Conservation (phyloP, 2,329 filamentous ascomycete species). For the Epichloe elymi region DNA sequence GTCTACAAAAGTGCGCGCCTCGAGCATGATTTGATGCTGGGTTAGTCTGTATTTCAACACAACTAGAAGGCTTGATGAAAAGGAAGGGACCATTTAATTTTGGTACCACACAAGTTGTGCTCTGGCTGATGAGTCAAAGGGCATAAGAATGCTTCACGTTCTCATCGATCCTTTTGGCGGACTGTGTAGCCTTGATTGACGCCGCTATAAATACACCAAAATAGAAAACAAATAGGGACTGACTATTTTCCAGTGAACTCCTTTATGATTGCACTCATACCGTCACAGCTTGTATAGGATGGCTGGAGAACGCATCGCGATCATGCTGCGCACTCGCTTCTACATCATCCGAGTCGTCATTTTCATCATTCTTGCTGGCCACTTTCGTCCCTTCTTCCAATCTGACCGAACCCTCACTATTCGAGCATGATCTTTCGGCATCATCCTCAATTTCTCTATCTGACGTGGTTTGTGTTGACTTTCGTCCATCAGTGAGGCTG, state of each 20-base stretch:
- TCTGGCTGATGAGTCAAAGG: neutral
- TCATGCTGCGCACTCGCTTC: constrained; percentile 14
- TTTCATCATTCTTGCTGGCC: neutral
- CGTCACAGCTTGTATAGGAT: constrained; percentile 19
- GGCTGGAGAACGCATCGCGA: constrained; percentile 16
- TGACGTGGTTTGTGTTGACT: constrained; percentile 41
- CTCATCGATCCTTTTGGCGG: neutral
- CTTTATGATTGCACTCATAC: constrained; percentile 13
- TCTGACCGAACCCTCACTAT: neutral
- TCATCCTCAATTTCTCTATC: constrained; percentile 17
- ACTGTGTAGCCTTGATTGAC: neutral
- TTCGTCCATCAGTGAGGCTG: constrained; percentile 46
- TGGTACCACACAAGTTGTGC: neutral
- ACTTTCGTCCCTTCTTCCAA: neutral
- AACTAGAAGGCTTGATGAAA: neutral
- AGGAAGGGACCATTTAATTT: neutral
- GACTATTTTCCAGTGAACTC: neutral
- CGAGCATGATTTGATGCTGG: neutral
- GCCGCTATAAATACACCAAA: constrained; percentile 13
- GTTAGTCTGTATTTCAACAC: neutral
- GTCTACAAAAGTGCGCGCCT: neutral
- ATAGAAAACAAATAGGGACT: constrained; percentile 9
- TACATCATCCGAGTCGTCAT: neutral
- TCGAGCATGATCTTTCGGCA: neutral
- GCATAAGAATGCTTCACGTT: neutral